Evolutionary conservation across 1,284 basidiomycete species (phyloP).

Genomic region (Pterula multifida): DNA sequence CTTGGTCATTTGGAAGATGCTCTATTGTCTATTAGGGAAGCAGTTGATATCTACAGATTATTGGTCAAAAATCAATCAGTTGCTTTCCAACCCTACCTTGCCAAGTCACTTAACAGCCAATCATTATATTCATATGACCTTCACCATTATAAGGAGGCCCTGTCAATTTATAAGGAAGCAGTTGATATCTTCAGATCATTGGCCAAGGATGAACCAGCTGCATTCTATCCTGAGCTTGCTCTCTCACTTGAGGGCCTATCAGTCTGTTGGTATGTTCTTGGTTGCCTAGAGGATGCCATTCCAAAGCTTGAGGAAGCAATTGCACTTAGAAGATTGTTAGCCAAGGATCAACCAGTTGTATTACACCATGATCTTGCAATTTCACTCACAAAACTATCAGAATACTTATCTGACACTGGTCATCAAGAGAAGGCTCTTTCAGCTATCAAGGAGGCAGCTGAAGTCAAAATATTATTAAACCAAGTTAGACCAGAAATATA

Average conservation of each 20-base stretch:
- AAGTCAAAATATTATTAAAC: background rate
- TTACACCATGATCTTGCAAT: background rate
- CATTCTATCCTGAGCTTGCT: background rate
- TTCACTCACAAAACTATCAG: background rate
- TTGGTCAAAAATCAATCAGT: background rate
- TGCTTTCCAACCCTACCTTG: background rate
- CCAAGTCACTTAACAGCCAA: conserved; percentile 6
- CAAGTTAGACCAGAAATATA: background rate
- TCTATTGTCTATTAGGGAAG: conserved; percentile 2
- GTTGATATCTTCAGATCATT: background rate
- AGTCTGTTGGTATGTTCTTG: background rate
- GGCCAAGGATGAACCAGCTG: background rate
- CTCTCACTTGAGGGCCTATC: background rate
- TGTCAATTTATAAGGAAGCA: background rate
- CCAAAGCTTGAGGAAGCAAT: background rate
- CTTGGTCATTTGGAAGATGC: conserved; percentile 3
- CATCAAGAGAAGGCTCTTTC: background rate
- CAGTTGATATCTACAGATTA: background rate
- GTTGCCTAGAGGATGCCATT: background rate
- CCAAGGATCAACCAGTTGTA: background rate
- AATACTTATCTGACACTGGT: background rate
- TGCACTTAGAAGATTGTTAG: background rate
- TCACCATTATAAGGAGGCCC: background rate
- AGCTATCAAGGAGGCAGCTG: background rate
- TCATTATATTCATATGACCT: background rate